A percentile compares a stretch with the other conserved stretches of the same genome.
Conservation (phyloP, 73 alveolate species). For the Uronychia binucleata region DNA sequence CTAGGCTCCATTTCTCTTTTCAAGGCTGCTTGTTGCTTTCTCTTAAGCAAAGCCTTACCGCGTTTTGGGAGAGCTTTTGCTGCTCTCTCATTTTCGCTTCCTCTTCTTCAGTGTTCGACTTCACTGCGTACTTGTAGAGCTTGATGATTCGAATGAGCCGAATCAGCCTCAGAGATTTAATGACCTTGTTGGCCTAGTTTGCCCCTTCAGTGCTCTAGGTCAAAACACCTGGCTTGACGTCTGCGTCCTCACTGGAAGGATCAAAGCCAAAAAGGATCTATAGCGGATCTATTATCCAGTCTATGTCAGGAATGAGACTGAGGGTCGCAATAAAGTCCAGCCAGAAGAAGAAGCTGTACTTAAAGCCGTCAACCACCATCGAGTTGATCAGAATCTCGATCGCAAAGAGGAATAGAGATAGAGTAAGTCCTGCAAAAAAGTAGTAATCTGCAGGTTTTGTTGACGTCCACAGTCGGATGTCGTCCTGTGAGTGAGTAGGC, state of each 20-base stretch:
- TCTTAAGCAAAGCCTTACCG: not conserved
- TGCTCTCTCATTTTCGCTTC: conserved; percentile 76
- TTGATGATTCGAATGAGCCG: conserved; percentile 81
- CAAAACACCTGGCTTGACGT: conserved; percentile 59
- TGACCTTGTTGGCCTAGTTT: conserved; percentile 40
- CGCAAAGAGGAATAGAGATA: conserved; percentile 52
- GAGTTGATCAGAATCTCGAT: conserved; percentile 58
- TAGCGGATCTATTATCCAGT: conserved; percentile 47
- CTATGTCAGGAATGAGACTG: conserved; percentile 68
- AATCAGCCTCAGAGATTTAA: conserved; percentile 68
- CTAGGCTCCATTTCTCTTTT: conserved; percentile 79
- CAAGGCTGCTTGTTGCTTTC: conserved; percentile 72
- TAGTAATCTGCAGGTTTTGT: conserved; percentile 58
- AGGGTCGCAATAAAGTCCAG: conserved; percentile 76
- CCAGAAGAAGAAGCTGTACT: conserved; percentile 77
- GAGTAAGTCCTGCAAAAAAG: conserved; percentile 56
- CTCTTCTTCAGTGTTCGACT: conserved; percentile 74
- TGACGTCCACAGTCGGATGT: conserved; percentile 63
- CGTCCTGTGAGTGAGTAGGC: conserved; percentile 27
- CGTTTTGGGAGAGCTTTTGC: conserved; percentile 68
- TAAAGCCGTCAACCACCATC: conserved; percentile 69
- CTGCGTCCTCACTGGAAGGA: conserved; percentile 31
- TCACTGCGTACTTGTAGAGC: conserved; percentile 80
- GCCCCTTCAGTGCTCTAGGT: conserved; percentile 17
- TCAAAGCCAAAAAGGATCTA: conserved; percentile 21